A percentile compares a stretch with the other conserved stretches of the same genome.
phyloP scores from a whole-genome alignment of 306 rosid genomes.

The Pachyrhizus erosus region DNA sequence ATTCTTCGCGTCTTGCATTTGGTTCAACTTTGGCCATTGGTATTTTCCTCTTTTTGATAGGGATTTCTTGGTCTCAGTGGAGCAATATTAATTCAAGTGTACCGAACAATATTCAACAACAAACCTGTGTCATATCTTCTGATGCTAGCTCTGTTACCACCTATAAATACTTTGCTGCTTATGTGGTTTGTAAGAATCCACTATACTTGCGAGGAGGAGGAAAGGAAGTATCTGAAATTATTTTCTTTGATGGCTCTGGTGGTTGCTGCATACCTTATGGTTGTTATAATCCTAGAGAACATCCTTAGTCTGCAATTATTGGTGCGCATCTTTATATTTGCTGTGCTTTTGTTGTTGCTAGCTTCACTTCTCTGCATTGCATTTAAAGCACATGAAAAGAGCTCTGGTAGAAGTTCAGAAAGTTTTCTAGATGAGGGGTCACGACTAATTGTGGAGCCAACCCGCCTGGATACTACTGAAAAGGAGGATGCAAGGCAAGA shows the following conservation, averaged over 20 bases:
- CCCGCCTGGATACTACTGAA: neutral
- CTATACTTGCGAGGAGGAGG: conserved; percentile 43
- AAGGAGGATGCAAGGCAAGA: conserved; percentile 33
- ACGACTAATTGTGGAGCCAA: conserved; percentile 41
- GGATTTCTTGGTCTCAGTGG: conserved; percentile 93
- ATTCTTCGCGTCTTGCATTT: conserved; percentile 26
- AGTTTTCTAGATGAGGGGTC: conserved; percentile 40
- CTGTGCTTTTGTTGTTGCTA: conserved; percentile 58
- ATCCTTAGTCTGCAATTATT: conserved; percentile 49
- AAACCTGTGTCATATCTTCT: conserved; percentile 67
- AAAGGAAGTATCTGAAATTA: conserved; percentile 68
- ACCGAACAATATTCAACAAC: conserved; percentile 54
- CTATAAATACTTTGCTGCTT: conserved; percentile 51
- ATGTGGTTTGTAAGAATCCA: conserved; percentile 83
- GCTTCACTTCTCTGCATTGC: conserved; percentile 67
- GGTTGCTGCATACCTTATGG: conserved; percentile 72
- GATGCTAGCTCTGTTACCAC: conserved; percentile 78
- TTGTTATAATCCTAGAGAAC: conserved; percentile 60
- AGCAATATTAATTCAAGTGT: conserved; percentile 77
- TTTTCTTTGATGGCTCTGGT: conserved; percentile 65
- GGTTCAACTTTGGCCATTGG: conserved; percentile 25
- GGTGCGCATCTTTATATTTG: conserved; percentile 44
- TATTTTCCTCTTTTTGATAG: conserved; percentile 44
- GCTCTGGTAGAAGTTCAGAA: conserved; percentile 6
- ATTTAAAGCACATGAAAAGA: conserved; percentile 54